Base-by-base conservation (phyloP, 2,329 filamentous ascomycete species). In the Knufia petricola region DNA sequence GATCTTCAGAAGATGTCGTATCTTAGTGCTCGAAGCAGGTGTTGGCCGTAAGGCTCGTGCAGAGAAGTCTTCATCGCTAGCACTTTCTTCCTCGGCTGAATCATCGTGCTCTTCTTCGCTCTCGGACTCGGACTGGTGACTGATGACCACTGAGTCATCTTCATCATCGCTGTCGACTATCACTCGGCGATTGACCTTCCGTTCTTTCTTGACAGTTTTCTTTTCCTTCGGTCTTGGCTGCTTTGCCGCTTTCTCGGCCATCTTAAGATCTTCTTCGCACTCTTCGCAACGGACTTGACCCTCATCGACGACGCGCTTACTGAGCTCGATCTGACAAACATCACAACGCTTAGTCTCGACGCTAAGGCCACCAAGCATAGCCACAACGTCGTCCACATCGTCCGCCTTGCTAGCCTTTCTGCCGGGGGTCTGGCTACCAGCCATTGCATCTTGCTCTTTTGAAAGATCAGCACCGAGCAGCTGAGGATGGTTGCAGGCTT, bases 401-500 rank as follows among this genome's bases (percentile, higher is more conserved):
- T 77, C 70, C 9, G 76, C 75, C 15, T 74, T 69, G 42, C 72
- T 70, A 49, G 73, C 74, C 20, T 69, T 62, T 28, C 68, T 65
- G 17, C 55, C 50, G 12, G 61, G 59, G 41, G 74, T 72, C 30
- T 75, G 70, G 54, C 75, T 73, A 8, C 66, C 67, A 1, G 81
- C 76, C 48, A 95, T 69, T 2, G 87, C 86, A 60, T 96, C 92
- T 59, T 84, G 87, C 63, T 98, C 92, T 55, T 86, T 86, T 48
- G 83, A 83, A 50, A 95, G 73, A 61, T 94, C 90, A 54, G 82
- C 83, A 55, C 87, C 86, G 10, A 95, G 84, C 39, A 98, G 74
- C 56, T 87, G 83, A 0, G 89, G 88, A 63, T 98, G 92, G 61
- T 98, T 95, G 66, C 92, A 98, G 17, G 88, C 86, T 65, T 98